Evolutionary conservation across 2,329 filamentous ascomycete species (phyloP).

Genomic region (Diplodia sapinea): DNA sequence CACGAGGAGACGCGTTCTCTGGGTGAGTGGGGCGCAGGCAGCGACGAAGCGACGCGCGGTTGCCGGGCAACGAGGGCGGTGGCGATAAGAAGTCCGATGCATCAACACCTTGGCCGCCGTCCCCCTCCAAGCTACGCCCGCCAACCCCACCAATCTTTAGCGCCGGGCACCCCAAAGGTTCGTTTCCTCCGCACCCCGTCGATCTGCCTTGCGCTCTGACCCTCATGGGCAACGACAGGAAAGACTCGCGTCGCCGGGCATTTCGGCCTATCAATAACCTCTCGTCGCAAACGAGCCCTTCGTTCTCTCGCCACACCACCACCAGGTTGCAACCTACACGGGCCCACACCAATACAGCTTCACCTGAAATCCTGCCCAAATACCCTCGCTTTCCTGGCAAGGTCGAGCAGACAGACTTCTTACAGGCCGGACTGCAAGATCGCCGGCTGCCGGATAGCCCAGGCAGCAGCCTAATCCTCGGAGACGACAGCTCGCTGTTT

Average conservation of each 20-base stretch:
- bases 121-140: conserved; percentile 7
- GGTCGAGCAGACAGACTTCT: neutral
- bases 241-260: conserved; percentile 38
- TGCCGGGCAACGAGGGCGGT: conserved; percentile 15
- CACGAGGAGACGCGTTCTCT: conserved; percentile 6
- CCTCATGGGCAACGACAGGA: conserved; percentile 19
- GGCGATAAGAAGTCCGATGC: conserved; percentile 1
- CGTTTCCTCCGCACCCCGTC: neutral
- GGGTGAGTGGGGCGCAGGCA: neutral
- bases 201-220: conserved; percentile 2
- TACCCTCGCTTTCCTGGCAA: neutral
- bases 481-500: conserved; percentile 42
- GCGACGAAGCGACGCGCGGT: neutral
- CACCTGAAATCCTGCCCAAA: neutral
- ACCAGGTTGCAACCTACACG: neutral
- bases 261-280: conserved; percentile 45
- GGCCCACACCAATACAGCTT: neutral
- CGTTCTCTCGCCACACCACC: conserved; percentile 33
- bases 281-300: conserved; percentile 43
- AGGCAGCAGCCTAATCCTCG: conserved; percentile 33
- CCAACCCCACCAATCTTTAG: conserved; percentile 6
- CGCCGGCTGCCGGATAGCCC: neutral
- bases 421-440: neutral
- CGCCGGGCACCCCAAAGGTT: conserved; percentile 24
- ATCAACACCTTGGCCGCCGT: conserved; percentile 18